These are phyloP conservation scores for Boletus pseudopeckii DNA, from an alignment of 768 basidiomycete genomes.

Conservation along the genomic window DNA sequence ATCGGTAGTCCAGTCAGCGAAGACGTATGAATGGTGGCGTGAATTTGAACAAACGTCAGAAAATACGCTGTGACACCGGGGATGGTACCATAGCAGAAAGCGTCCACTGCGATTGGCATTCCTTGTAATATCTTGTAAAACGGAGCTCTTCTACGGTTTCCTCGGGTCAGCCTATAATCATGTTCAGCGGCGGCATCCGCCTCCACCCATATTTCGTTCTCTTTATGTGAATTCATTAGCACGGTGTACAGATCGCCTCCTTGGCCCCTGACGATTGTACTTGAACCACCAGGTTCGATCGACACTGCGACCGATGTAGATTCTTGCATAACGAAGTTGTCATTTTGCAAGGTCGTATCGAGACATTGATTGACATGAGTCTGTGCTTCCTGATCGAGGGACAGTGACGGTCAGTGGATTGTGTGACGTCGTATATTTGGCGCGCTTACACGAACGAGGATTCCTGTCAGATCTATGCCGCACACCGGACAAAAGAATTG, in stretches of 20 bases:
- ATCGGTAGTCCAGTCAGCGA: constrained; percentile 9
- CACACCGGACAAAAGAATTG: constrained; percentile 28
- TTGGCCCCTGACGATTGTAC: background rate
- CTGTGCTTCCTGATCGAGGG: constrained; percentile 41
- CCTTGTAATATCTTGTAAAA: constrained; percentile 96
- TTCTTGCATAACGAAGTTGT: background rate
- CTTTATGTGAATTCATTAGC: constrained; percentile 86
- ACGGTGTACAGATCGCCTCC: constrained; percentile 59
- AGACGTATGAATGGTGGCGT: background rate
- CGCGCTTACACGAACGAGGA: constrained; percentile 18
- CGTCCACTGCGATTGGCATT: constrained; percentile 98
- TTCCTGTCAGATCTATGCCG: constrained; percentile 7
- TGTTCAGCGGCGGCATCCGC: constrained; percentile 54
- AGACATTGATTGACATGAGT: constrained; percentile 59
- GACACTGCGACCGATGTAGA: background rate
- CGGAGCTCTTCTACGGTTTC: constrained; percentile 71
- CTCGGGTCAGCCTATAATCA: constrained; percentile 44
- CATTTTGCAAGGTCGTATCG: constrained; percentile 30
- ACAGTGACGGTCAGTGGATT: background rate
- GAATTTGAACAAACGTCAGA: constrained; percentile 56
- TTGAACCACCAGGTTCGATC: background rate
- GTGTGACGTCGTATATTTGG: constrained; percentile 18
- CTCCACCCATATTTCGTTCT: constrained; percentile 83
- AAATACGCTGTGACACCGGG: constrained; percentile 90
- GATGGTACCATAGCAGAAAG: constrained; percentile 90